Evolutionary conservation across 176 grass and related monocot species (phyloP), one percentile per base, ranked within the genome.

Genomic region (Thalia dealbata): DNA sequence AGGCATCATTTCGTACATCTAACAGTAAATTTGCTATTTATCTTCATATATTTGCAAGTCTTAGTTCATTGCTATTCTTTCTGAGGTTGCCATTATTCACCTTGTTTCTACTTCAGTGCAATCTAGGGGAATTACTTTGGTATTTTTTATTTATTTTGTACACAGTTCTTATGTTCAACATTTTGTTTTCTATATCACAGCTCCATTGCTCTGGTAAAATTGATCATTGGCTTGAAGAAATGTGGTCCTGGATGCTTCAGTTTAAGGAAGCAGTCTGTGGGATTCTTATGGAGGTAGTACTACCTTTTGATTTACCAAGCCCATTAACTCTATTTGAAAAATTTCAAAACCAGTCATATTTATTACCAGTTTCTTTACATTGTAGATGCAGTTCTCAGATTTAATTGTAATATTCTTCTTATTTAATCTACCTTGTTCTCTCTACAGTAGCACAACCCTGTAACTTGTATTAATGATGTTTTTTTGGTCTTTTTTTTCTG

Each of bases 221-320:
- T 82, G 87, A 96, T 29, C 70, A 73, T 80, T 96, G 93, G 93
- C 89, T 96, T 79, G 84, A 96, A 84, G 89, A 90, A 63, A 78
- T 86, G 54, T 96, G 93, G 93, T 73, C 75, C 72, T 92, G 87
- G 87, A 90, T 90, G 84, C 73, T 92, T 50, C 84, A 88, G 64
- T 90, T 96, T 61, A 96, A 99, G 86, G 95, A 91, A 76, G 73
- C 75, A 76, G 75, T 95, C 30, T 27, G 69, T 76, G 76, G 71
- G 82, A 73, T 96, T 55, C 63, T 90, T 32, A 66, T 58, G 75
- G 89, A 92, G 93, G 93, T 85, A 86, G 67, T 70, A 38, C 3
- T 38, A 38, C 3, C 75, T 59, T 45, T 58, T 29, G 50, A 62
- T 61, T 26, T 48, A 14, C 69, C 43, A 29, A 28, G 19, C 51